These are phyloP conservation scores for Ceratorhiza oryzae-sativae DNA, from an alignment of 1,284 basidiomycete species.

Conservation along the genomic window DNA sequence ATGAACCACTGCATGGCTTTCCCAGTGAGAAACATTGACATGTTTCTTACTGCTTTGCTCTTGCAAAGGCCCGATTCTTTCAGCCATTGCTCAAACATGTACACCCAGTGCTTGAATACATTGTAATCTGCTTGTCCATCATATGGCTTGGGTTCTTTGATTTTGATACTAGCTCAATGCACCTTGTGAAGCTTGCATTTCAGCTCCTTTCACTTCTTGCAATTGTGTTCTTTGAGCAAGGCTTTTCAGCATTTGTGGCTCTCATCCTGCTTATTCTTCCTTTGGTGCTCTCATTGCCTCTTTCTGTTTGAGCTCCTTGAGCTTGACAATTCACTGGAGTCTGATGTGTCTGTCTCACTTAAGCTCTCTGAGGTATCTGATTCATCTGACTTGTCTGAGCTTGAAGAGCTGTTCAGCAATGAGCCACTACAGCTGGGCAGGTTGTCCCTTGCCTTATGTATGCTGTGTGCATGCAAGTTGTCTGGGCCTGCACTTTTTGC, in stretches of 20 bases:
- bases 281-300: neutral
- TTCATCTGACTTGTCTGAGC: neutral
- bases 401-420: neutral
- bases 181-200: neutral
- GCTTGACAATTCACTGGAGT: neutral
- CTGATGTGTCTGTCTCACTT: neutral
- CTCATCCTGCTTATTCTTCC: neutral
- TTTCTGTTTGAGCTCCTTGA: neutral
- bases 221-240: neutral
- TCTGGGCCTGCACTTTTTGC: neutral
- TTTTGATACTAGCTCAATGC: neutral
- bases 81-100: conserved; percentile 11
- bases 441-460: neutral
- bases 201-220: neutral
- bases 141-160: conserved; percentile 13
- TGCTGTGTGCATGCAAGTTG: neutral
- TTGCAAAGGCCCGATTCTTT: neutral
- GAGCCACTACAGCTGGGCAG: neutral
- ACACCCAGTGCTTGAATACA: conserved; percentile 30
- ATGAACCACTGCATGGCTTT: conserved; percentile 28
- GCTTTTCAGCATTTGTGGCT: neutral
- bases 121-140: conserved; percentile 12
- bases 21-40: conserved; percentile 19
- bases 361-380: neutral
- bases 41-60: neutral